These are phyloP conservation scores for Aspergillus hortae DNA, from an alignment of 2,329 filamentous ascomycete genomes.

Conservation along the genomic window DNA sequence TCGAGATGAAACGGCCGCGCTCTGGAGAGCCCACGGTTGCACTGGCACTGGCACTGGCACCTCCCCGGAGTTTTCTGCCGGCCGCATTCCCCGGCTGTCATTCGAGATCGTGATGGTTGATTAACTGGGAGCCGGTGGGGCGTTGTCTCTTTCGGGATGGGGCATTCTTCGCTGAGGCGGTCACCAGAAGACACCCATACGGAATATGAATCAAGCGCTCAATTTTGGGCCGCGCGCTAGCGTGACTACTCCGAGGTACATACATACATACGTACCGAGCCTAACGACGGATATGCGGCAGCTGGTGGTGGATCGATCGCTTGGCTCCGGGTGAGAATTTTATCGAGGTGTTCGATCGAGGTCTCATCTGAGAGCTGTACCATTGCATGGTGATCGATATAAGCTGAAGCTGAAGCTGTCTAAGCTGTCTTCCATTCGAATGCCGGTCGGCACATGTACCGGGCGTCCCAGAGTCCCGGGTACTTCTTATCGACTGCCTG, in stretches of 20 bases:
- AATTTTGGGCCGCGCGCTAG: too few relatives aligned
- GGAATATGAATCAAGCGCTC: background rate
- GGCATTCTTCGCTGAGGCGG: background rate
- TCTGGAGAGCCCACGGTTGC: background rate
- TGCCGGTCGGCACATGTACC: background rate
- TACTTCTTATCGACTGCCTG: background rate
- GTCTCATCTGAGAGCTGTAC: too few relatives aligned
- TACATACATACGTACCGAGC: too few relatives aligned
- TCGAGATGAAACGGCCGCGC: conserved; percentile 16
- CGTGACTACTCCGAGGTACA: too few relatives aligned
- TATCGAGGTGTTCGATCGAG: too few relatives aligned
- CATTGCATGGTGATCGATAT: too few relatives aligned
- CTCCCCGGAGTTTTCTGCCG: background rate
- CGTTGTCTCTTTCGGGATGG: background rate
- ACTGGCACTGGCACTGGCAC: background rate
- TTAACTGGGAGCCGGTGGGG: background rate
- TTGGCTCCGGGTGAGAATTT: too few relatives aligned
- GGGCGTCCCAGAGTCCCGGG: background rate
- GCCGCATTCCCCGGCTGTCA: background rate
- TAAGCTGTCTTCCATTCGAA: too few relatives aligned
- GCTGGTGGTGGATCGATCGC: too few relatives aligned
- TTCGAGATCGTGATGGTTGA: too few relatives aligned
- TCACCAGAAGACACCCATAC: background rate
- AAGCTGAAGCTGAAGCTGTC: too few relatives aligned
- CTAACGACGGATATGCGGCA: too few relatives aligned